Evolutionary conservation across 495 filamentous ascomycete genomes (phyloP), one percentile per base, ranked within the genome.

Genomic region (Aspergillus sparsus): DNA sequence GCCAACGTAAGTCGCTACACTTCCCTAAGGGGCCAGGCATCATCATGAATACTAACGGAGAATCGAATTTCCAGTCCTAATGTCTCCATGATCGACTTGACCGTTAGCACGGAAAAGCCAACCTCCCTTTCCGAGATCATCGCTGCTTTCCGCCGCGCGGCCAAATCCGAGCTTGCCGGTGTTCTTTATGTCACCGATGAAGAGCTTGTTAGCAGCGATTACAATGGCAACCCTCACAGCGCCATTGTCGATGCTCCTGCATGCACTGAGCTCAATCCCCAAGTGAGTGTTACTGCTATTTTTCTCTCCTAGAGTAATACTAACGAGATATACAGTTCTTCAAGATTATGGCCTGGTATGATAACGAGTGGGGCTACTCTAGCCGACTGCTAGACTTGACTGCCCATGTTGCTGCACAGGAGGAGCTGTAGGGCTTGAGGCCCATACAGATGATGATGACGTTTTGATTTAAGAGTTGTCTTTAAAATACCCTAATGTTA

Each of bases 291-390:
- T 35, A 12, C 12, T 52, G n/a, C 11, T 8, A 63, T 71, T 57
- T 9, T 58, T 15, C 10, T 35, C 36, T 44, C 13, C 12, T 31
- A 13, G 12, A 10, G 18, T 18, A 46, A 12, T 3, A 45, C 21
- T 49, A 18, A 33, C 8, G 50, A 9, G 7, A 13, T 27, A 27
- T 27, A 21, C 31, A 72, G 61, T 74, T 74, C 58, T 74, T 74
- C 61, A 74, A 74, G 49, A 74, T 74, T 41, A 74, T 74, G 63
- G 71, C 70, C 10, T 74, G 71, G 71, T 74, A 74, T 51, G 71
- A 72, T 46, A 74, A 74, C 15, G 71, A 74, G 54, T 74, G 71
- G 71, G 71, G 71, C 35, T 74, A 74, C 60, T 74, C 71, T 11
- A 74, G 67, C 57, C 68, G 71, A 7, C 56, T 74, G 44, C 58